phyloP scores from a whole-genome alignment of 768 basidiomycete species.

The Calocybe cyanea region DNA sequence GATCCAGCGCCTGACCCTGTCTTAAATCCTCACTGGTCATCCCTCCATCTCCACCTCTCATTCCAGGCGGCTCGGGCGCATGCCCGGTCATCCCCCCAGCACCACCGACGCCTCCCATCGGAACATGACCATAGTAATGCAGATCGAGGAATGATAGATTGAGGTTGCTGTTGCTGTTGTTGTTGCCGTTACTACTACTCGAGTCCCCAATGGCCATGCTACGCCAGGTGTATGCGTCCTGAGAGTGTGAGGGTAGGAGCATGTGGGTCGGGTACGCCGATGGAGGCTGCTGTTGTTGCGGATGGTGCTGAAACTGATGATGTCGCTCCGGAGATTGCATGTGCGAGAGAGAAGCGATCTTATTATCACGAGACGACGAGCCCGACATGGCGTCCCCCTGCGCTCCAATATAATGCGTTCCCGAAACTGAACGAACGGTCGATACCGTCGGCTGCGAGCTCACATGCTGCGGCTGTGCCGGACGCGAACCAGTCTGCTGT shows the following conservation, averaged over 20 bases:
- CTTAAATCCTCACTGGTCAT: neutral
- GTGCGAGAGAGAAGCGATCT: neutral
- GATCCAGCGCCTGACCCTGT: conserved; percentile 34
- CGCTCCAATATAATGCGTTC: conserved; percentile 9
- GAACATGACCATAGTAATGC: conserved; percentile 51
- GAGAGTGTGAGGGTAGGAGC: conserved; percentile 10
- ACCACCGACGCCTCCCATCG: neutral
- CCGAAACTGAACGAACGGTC: conserved; percentile 11
- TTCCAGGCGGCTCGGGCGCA: conserved; percentile 10
- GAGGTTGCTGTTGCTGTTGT: too few species aligned
- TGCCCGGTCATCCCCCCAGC: conserved; percentile 8
- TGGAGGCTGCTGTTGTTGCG: conserved; percentile 1
- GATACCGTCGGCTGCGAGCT: conserved; percentile 32
- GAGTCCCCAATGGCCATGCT: conserved; percentile 11
- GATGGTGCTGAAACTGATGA: conserved; percentile 1
- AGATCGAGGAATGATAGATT: conserved; percentile 69
- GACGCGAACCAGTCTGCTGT: conserved; percentile 9
- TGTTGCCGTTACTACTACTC: too few species aligned
- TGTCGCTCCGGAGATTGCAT: neutral
- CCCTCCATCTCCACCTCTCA: conserved; percentile 3
- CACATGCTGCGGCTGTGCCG: conserved; percentile 18
- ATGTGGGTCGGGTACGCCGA: conserved; percentile 11
- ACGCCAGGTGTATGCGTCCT: conserved; percentile 24
- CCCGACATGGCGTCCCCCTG: too few species aligned
- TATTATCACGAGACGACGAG: neutral